Evolutionary conservation across 306 rosid species (phyloP), one percentile per base, ranked within the genome.

Genomic region (Clitoria ternatea): DNA sequence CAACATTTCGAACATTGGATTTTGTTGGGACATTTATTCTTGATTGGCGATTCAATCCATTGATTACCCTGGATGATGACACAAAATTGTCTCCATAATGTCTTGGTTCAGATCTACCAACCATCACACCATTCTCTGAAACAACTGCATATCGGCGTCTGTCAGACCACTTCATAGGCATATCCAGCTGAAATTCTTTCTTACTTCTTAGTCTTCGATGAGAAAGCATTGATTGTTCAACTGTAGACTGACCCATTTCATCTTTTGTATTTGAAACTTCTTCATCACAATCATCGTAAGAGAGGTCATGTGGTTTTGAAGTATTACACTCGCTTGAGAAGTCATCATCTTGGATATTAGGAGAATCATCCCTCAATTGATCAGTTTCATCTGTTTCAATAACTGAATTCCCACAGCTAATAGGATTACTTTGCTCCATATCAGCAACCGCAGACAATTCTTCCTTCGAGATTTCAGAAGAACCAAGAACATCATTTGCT

Each of bases 141-240:
- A 78, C 84, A 84, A 77, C 81, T 60, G 85, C 72, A 75, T 66
- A 77, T 24, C 61, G 82, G 71, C 84, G 82, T 69, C 90, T 79
- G 80, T 89, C 97, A 40, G 91, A 71, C 97, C 97, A 87, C 87
- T 87, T 89, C 78, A 80, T 69, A 57, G 90, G 81, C 70, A 74
- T 62, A 69, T 89, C 96, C 33, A 19, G 74, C 35, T 84, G 99
- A 85, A 61, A 80, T 72, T 91, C 96, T 73, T 88, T 87, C 82
- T 79, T 72, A 62, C 70, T 72, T 83, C 89, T 86, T 60, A 20
- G 79, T 79, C 83, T 91, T 70, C 84, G 73, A 42, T 83, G 84
- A 53, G 96, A 81, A 73, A 62, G 69, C 65, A 70, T 87, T 72
- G 91, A 79, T 63, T 90, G 85, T 74, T 89, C 91, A 65, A 70